Evolutionary conservation across 768 basidiomycete genomes (phyloP).

Genomic region (Pulveroboletus sp.): DNA sequence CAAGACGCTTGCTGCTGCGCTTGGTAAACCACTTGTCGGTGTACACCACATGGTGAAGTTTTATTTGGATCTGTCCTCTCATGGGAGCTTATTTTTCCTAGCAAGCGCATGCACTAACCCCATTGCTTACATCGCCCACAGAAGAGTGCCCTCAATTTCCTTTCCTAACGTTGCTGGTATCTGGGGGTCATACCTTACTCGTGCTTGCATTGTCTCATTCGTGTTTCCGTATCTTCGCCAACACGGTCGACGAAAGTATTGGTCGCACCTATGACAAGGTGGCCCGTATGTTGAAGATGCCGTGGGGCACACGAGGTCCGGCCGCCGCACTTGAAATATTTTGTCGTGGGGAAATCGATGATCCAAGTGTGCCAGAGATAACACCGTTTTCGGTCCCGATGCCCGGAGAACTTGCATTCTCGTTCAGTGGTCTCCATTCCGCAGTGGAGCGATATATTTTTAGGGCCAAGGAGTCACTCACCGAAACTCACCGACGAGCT

Average conservation of each 20-base stretch:
- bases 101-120: conserved; percentile 93
- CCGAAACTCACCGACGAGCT: conserved; percentile 31
- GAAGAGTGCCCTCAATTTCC: conserved; percentile 61
- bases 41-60: conserved; percentile 90
- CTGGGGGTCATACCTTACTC: conserved; percentile 93
- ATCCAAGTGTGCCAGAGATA: conserved; percentile 26
- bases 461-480: conserved; percentile 31
- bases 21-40: conserved; percentile 78
- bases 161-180: conserved; percentile 84
- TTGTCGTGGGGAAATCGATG: conserved; percentile 36
- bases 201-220: conserved; percentile 62
- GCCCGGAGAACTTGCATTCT: conserved; percentile 62
- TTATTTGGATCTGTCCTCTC: not conserved
- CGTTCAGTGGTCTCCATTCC: conserved; percentile 77
- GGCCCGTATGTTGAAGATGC: conserved; percentile 63
- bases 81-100: conserved; percentile 26
- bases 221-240: conserved; percentile 68
- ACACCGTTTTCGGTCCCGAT: conserved; percentile 48
- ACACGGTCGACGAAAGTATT: conserved; percentile 71
- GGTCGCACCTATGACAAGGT: conserved; percentile 86
- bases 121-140: conserved; percentile 58
- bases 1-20: conserved; percentile 78
- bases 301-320: conserved; percentile 60
- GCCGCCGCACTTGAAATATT: conserved; percentile 83
- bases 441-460: conserved; percentile 59